Conservation (phyloP, 208 protist species). For the Trypanosoma lewisi region DNA sequence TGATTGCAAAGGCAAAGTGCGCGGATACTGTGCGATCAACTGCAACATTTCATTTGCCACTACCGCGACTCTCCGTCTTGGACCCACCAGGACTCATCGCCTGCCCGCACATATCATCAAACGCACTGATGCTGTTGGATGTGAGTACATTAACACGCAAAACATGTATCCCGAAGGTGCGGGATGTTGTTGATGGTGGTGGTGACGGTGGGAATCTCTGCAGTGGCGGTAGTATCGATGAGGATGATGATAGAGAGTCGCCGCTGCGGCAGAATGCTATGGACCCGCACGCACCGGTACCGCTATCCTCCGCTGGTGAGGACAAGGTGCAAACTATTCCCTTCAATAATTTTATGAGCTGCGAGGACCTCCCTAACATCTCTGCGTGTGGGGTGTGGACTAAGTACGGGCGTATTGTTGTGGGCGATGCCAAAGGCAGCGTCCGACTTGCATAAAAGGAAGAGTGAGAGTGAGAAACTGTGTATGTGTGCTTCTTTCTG, state of each 20-base stretch:
- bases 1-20: conserved; percentile 25
- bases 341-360: conserved; percentile 3
- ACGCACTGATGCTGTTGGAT: conserved; percentile 29
- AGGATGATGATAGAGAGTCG: not conserved
- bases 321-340: conserved; percentile 11
- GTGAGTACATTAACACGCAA: conserved; percentile 3
- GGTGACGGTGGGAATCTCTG: not conserved
- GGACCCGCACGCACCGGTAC: not conserved
- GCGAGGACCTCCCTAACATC: conserved; percentile 1
- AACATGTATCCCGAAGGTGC: not conserved
- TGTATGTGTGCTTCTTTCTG: not conserved
- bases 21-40: conserved; percentile 29
- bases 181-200: not conserved
- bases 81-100: conserved; percentile 29
- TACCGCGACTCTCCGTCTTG: conserved; percentile 34
- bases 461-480: not conserved
- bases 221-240: conserved; percentile 1
- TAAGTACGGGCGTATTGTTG: conserved; percentile 6
- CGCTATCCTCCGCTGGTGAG: not conserved
- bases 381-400: conserved; percentile 24
- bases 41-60: conserved; percentile 28
- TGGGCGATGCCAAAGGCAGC: conserved; percentile 13
- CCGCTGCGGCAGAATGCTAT: not conserved
- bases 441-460: conserved; percentile 17
- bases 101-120: conserved; percentile 42